Conservation (phyloP, 352 stramenopile species). For the Albugo laibachii region DNA sequence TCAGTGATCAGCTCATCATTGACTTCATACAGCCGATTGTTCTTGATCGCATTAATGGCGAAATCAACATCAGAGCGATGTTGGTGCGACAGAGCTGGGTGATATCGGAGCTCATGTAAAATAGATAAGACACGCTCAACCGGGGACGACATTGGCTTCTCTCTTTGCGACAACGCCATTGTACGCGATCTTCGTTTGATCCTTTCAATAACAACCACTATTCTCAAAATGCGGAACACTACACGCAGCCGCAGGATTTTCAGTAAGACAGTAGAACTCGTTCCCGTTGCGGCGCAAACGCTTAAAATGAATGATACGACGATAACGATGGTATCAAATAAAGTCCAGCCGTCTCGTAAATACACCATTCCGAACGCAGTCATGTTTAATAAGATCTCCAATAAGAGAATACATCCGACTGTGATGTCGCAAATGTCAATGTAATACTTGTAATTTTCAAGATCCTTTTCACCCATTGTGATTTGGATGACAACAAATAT, state of each 20-base stretch:
- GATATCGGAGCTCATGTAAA: slow-evolving; percentile 57
- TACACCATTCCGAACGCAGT: slow-evolving; percentile 58
- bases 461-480: slow-evolving; percentile 31
- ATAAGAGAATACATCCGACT: slow-evolving; percentile 57
- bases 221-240: slow-evolving; percentile 52
- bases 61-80: slow-evolving; percentile 51
- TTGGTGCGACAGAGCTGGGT: slow-evolving; percentile 32
- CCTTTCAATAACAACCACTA: slow-evolving; percentile 78
- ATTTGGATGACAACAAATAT: slow-evolving; percentile 73
- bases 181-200: slow-evolving; percentile 54
- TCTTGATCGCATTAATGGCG: slow-evolving; percentile 71
- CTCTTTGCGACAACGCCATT: slow-evolving; percentile 25
- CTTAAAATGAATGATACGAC: slow-evolving; percentile 55
- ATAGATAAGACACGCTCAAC: slow-evolving; percentile 58
- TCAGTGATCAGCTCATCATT: slow-evolving; percentile 36
- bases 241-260: slow-evolving; percentile 55
- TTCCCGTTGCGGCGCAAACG: slow-evolving; percentile 34
- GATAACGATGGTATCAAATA: slow-evolving; percentile 70
- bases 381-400: slow-evolving; percentile 63
- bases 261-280: slow-evolving; percentile 29
- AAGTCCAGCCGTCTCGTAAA: slow-evolving; percentile 39
- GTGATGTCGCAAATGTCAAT: slow-evolving; percentile 71
- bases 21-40: slow-evolving; percentile 67
- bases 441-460: slow-evolving; percentile 28
- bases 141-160: slow-evolving; percentile 16